Evolutionary conservation across 2,329 filamentous ascomycete genomes (phyloP).

Genomic region (Meredithiella fracta): DNA sequence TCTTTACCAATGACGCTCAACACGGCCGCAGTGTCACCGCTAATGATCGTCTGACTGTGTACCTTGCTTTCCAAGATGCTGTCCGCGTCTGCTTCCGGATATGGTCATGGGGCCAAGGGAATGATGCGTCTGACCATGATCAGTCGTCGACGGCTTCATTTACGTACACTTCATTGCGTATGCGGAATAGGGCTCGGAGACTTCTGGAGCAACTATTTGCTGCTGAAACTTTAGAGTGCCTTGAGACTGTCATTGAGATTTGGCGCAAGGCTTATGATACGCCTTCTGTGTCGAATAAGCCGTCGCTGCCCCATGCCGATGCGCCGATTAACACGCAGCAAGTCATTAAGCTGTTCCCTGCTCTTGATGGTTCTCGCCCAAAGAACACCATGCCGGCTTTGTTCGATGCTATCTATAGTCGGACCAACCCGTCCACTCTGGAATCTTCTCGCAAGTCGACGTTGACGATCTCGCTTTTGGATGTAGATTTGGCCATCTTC

Average conservation of each 20-base stretch:
- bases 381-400: constrained; percentile 85
- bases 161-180: constrained; percentile 73
- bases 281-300: constrained; percentile 20
- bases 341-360: constrained; percentile 75
- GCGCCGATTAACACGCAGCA: constrained; percentile 27
- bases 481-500: constrained; percentile 74
- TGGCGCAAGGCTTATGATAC: constrained; percentile 42
- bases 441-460: constrained; percentile 72
- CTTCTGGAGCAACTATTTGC: constrained; percentile 85
- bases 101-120: constrained; percentile 76
- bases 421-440: constrained; percentile 68
- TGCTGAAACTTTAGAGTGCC: constrained; percentile 79
- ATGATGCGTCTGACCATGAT: constrained; percentile 44
- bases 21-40: constrained; percentile 72
- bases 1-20: constrained; percentile 63
- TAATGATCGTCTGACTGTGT: constrained; percentile 81
- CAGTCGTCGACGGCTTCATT: constrained; percentile 61
- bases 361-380: constrained; percentile 77
- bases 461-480: constrained; percentile 67
- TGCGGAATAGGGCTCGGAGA: constrained; percentile 75
- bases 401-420: constrained; percentile 90
- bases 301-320: constrained; percentile 24
- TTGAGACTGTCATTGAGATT: constrained; percentile 77
- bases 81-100: constrained; percentile 84
- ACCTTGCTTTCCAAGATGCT: constrained; percentile 92